Percentiles rank a stretch among this genome's conserved stretches.
phyloP scores from a whole-genome alignment of 2,329 filamentous ascomycete species.

The Pyrenochaeta sp. region DNA sequence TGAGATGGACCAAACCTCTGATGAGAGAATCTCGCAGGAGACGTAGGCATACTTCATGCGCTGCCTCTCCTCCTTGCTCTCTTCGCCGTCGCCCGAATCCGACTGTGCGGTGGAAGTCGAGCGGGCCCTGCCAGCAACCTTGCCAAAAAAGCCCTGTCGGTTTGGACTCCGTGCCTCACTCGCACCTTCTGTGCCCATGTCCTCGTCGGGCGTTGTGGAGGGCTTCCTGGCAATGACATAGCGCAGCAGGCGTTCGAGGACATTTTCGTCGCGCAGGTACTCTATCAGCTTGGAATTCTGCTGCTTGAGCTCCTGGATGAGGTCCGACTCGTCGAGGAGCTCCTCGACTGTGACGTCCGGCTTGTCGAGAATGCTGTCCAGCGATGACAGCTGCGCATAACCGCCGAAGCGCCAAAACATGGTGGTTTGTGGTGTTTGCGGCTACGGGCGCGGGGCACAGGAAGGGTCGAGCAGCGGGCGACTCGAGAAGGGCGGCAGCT shows the following conservation, averaged over 20 bases:
- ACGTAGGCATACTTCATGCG: constrained; percentile 94
- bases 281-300: constrained; percentile 98
- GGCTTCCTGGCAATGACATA: constrained; percentile 86
- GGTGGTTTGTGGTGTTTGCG: constrained; percentile 57
- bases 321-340: constrained; percentile 91
- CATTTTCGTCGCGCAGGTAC: constrained; percentile 86
- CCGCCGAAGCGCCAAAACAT: constrained; percentile 99
- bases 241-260: constrained; percentile 84
- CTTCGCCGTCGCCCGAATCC: constrained; percentile 55
- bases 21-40: constrained; percentile 90
- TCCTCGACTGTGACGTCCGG: constrained; percentile 94
- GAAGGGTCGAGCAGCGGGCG: constrained; percentile 28
- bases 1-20: constrained; percentile 96
- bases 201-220: constrained; percentile 46
- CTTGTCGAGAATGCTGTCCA: constrained; percentile 97
- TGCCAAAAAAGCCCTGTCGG: constrained; percentile 57
- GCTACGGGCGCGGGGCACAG: constrained; percentile 39
- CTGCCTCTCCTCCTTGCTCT: constrained; percentile 86
- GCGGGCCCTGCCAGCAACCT: constrained; percentile 52
- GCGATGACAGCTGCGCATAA: constrained; percentile 95
- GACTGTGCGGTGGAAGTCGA: constrained; percentile 55
- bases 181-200: constrained; percentile 55
- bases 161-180: constrained; percentile 45
- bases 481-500: constrained; percentile 37
- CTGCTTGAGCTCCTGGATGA: constrained; percentile 97